These are phyloP conservation scores for Exserohilum turcica DNA, from an alignment of 2,329 filamentous ascomycete species.

Conservation along the genomic window DNA sequence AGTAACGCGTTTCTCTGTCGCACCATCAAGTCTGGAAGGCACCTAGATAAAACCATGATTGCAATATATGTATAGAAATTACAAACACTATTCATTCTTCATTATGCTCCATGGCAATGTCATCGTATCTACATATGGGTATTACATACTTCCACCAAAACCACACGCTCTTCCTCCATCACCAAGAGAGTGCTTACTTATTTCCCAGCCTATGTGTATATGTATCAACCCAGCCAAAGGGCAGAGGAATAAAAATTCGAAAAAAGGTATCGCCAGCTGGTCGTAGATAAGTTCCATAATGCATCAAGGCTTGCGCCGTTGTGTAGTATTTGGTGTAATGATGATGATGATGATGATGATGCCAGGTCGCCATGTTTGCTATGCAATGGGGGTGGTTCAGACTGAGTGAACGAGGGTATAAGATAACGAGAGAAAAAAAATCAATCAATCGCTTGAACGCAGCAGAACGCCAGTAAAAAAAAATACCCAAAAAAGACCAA, in stretches of 20 bases:
- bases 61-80: background rate
- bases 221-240: slow-evolving; percentile 23
- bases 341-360: no score
- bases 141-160: slow-evolving; percentile 12
- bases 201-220: no score
- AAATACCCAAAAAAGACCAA: slow-evolving; percentile 12
- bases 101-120: slow-evolving; percentile 6
- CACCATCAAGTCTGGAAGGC: no score
- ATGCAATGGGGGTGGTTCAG: slow-evolving; percentile 35
- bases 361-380: slow-evolving; percentile 31
- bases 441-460: slow-evolving; percentile 48
- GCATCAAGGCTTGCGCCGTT: slow-evolving; percentile 32
- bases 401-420: slow-evolving; percentile 37
- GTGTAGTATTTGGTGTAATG: slow-evolving; percentile 18
- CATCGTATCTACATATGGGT: slow-evolving; percentile 22
- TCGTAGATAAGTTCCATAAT: slow-evolving; percentile 20
- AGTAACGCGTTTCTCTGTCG: no score
- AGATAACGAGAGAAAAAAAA: no score
- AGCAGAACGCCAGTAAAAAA: slow-evolving; percentile 24
- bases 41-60: no score
- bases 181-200: no score
- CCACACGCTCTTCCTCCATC: slow-evolving; percentile 3
- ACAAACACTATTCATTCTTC: slow-evolving; percentile 13
- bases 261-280: slow-evolving; percentile 17
- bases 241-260: slow-evolving; percentile 20